Evolutionary conservation across 2,329 filamentous ascomycete genomes (phyloP).

Genomic region (Cercospora beticola): DNA sequence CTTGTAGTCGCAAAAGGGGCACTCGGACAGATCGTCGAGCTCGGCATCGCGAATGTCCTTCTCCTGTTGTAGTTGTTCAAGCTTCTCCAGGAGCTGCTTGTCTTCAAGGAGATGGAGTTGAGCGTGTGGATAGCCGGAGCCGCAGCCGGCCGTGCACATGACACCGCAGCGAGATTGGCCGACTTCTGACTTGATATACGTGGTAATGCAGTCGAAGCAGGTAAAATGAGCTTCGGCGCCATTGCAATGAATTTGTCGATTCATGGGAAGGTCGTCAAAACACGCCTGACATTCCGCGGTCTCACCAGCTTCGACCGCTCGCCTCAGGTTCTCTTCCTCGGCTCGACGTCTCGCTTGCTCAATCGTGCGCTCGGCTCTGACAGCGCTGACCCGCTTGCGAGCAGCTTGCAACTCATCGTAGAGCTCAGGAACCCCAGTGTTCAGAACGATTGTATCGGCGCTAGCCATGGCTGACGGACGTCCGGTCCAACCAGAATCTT

Average conservation of each 20-base stretch:
- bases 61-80: slow-evolving; percentile 71
- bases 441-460: slow-evolving; percentile 30
- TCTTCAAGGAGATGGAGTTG: slow-evolving; percentile 61
- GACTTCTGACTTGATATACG: slow-evolving; percentile 66
- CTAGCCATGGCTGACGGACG: slow-evolving; percentile 21
- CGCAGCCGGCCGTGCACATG: slow-evolving; percentile 65
- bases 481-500: slow-evolving; percentile 21
- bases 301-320: slow-evolving; percentile 45
- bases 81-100: slow-evolving; percentile 56
- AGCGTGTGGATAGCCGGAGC: slow-evolving; percentile 57
- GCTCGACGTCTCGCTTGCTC: slow-evolving; percentile 26
- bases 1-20: slow-evolving; percentile 80
- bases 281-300: slow-evolving; percentile 66
- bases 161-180: slow-evolving; percentile 68
- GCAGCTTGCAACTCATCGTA: slow-evolving; percentile 39
- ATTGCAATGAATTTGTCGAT: slow-evolving; percentile 68
- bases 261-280: slow-evolving; percentile 64
- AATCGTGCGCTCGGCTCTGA: slow-evolving; percentile 24
- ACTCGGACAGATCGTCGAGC: slow-evolving; percentile 70
- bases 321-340: slow-evolving; percentile 41
- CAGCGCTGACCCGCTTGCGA: slow-evolving; percentile 28
- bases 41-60: slow-evolving; percentile 66
- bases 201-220: slow-evolving; percentile 65
- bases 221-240: slow-evolving; percentile 63
- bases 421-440: slow-evolving; percentile 27